Conservation (phyloP, 2,329 filamentous ascomycete species). For the Knoxdaviesia capensis region DNA sequence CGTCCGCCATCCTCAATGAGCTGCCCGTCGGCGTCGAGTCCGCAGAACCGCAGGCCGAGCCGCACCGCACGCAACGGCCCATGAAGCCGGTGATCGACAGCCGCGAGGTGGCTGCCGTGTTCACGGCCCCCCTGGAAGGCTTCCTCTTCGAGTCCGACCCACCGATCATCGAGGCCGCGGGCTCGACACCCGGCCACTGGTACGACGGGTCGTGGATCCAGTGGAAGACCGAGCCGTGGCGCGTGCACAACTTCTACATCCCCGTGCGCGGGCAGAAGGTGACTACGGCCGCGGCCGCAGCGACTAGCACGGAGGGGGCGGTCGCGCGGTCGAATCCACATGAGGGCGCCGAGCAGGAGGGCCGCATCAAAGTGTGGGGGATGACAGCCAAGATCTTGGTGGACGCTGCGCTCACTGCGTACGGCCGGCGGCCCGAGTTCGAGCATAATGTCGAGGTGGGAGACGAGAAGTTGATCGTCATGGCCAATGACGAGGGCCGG, state of each 20-base stretch:
- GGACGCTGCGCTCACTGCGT: slow-evolving; percentile 71
- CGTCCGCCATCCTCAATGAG: background rate
- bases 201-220: slow-evolving; percentile 68
- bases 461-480: slow-evolving; percentile 29
- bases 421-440: slow-evolving; percentile 65
- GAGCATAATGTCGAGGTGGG: slow-evolving; percentile 40
- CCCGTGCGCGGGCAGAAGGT: slow-evolving; percentile 54
- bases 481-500: slow-evolving; percentile 21
- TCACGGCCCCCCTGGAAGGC: slow-evolving; percentile 72
- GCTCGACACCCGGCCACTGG: slow-evolving; percentile 42
- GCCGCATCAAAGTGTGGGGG: slow-evolving; percentile 72
- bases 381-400: slow-evolving; percentile 87
- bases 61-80: slow-evolving; percentile 31
- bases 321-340: slow-evolving; percentile 20
- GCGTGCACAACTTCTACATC: slow-evolving; percentile 81
- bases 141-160: slow-evolving; percentile 50
- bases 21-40: background rate
- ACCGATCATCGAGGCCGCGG: slow-evolving; percentile 10
- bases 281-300: slow-evolving; percentile 27
- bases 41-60: slow-evolving; percentile 7
- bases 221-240: slow-evolving; percentile 64
- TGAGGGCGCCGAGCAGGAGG: slow-evolving; percentile 22
- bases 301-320: slow-evolving; percentile 11
- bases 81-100: slow-evolving; percentile 70
- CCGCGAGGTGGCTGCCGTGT: slow-evolving; percentile 82